A percentile compares a stretch with the other conserved stretches of the same genome.
These are phyloP conservation scores for Nematocida homosporus DNA, from an alignment of 371 early-diverging fungal genomes.

Conservation along the genomic window DNA sequence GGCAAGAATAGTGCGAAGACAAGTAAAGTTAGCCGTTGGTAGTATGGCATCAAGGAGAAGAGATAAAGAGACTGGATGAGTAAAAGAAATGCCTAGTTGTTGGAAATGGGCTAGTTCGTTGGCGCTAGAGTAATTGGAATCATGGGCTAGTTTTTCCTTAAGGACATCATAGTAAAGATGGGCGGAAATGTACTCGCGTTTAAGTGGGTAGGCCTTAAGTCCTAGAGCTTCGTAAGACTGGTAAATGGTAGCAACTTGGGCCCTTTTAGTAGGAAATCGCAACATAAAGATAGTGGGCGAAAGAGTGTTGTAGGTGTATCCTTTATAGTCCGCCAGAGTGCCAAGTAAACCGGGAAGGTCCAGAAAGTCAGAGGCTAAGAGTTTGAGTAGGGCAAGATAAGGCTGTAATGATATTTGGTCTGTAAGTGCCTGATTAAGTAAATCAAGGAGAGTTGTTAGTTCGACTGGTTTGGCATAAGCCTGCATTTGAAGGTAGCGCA, in stretches of 20 bases:
- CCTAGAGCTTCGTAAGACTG: neutral
- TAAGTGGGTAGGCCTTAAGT: neutral
- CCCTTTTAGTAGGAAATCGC: conserved; percentile 1
- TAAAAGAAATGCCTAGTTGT: neutral
- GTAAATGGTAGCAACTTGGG: neutral
- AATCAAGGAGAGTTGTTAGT: neutral
- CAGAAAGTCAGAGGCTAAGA: conserved; percentile 35
- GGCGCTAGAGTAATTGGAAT: neutral
- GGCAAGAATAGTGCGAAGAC: too few species aligned
- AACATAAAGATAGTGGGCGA: conserved; percentile 43
- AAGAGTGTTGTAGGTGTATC: conserved; percentile 40
- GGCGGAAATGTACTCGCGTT: conserved; percentile 15
- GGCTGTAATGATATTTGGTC: neutral
- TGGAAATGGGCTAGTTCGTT: neutral
- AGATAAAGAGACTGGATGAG: neutral
- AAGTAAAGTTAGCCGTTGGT: too few species aligned
- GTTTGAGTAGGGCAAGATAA: neutral
- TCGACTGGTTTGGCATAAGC: neutral
- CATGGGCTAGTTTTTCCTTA: neutral
- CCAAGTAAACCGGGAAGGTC: conserved; percentile 10
- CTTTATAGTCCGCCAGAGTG: neutral
- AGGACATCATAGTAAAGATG: neutral
- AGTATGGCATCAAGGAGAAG: neutral
- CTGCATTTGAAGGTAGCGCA: neutral
- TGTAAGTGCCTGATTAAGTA: neutral